A percentile compares a stretch with the other conserved stretches of the same genome.
Conservation (phyloP, 441 rosid genomes). For the Euphorbia celastroides region DNA sequence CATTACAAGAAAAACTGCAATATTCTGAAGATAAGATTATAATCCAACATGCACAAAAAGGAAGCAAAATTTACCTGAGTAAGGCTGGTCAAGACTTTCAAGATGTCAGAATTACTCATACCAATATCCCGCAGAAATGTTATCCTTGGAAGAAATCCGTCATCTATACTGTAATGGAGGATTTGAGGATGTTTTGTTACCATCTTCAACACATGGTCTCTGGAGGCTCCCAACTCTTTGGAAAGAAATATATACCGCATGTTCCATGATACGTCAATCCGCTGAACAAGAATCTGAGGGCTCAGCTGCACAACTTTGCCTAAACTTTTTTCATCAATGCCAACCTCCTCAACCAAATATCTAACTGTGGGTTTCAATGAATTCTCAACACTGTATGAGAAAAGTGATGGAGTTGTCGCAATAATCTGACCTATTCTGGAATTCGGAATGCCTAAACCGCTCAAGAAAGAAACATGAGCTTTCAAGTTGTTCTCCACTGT, state of each 20-base stretch:
- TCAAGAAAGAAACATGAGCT: constrained; percentile 70
- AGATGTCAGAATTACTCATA: constrained; percentile 67
- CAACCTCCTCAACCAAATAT: constrained; percentile 90
- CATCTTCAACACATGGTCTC: constrained; percentile 85
- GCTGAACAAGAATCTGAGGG: constrained; percentile 91
- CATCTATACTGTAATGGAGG: constrained; percentile 90
- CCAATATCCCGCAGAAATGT: constrained; percentile 89
- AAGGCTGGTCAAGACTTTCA: constrained; percentile 92
- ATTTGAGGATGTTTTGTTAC: constrained; percentile 92
- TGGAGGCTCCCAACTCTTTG: constrained; percentile 85
- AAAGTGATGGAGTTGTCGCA: constrained; percentile 62
- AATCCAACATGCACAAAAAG: neutral
- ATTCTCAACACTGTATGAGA: constrained; percentile 84
- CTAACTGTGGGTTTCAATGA: constrained; percentile 87
- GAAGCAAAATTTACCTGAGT: constrained; percentile 56
- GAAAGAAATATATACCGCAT: constrained; percentile 84
- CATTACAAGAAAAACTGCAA: neutral
- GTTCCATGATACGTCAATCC: constrained; percentile 90
- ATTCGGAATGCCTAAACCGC: constrained; percentile 66
- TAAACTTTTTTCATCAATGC: constrained; percentile 62
- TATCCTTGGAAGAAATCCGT: constrained; percentile 85
- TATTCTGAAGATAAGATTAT: constrained; percentile 1
- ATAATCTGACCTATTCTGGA: constrained; percentile 85
- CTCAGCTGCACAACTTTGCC: constrained; percentile 93
- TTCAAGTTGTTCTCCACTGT: constrained; percentile 82